Evolutionary conservation across 768 basidiomycete species (phyloP), one percentile per base, ranked within the genome.

Genomic region (Mycena rebaudengoi): DNA sequence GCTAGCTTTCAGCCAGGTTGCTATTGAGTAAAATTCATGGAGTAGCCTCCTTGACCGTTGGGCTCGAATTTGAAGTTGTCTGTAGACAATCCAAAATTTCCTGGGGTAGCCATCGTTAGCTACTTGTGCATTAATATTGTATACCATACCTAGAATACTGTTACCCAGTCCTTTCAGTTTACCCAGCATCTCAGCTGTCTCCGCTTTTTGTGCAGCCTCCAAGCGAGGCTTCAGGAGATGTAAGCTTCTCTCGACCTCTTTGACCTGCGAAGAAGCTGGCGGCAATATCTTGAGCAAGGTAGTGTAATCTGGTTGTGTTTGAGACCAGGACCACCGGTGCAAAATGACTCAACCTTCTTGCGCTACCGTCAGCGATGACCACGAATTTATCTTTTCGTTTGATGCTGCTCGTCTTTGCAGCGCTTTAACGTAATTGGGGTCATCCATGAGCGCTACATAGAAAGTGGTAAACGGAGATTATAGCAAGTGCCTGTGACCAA

Each of bases 11-110:
- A 8, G 23, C 12, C 16, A 13, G 40, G 30, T n/a, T 18, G 55
- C 83, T 75, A 90, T 69, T 74, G 84, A 44, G 79, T 80, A 73
- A 99, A 98, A 70, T 93, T 92, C 86, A 99, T 88, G 1, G 91
- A 92, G 79, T 98, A 99, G 0, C 97, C 95, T n/a, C 97, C 97
- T 65, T 95, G 90, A 7, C 91, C 94, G 66, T 97, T 96, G 18
- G 94, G 94, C 62, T 90, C 89, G 71, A 99, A 94, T 78, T 99
- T 92, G 85, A 99, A 99, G 79, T 97, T 99, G 73, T 99, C 90
- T 0, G 96, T 98, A 14, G 91, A 95, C 66, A 99, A 75, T 18
- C 98, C 97, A 72, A 99, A 99, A 63, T 92, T 93, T 4, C 95
- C 94, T 96, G 67, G n/a, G 16, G 12, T 18, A 48, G 14, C n/a